Evolutionary conservation across 129 eudicot species (phyloP).

Genomic region (Erigeron canadensis): DNA sequence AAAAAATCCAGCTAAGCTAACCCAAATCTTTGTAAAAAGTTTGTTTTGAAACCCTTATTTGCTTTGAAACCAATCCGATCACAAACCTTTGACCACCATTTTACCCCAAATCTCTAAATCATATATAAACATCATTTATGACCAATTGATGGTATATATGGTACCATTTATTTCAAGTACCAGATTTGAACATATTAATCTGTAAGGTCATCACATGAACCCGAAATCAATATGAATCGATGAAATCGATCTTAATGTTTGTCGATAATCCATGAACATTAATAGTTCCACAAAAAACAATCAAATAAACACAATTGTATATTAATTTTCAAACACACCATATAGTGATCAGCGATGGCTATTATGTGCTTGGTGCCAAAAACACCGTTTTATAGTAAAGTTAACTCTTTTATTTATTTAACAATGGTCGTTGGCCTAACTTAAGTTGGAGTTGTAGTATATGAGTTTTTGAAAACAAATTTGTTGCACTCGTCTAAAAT

Average conservation of each 20-base stretch:
- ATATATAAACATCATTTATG: too few relatives aligned
- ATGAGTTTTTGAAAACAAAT: neutral
- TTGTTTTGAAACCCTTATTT: too few relatives aligned
- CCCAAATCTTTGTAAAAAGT: too few relatives aligned
- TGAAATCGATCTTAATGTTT: neutral
- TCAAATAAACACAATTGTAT: neutral
- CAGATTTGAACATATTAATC: too few relatives aligned
- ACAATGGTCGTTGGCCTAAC: neutral
- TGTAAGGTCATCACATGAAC: neutral
- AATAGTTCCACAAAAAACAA: too few relatives aligned
- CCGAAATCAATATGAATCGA: neutral
- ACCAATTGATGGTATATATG: neutral
- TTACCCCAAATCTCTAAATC: too few relatives aligned
- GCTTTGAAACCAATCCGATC: too few relatives aligned
- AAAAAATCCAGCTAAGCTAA: too few relatives aligned
- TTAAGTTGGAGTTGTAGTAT: neutral
- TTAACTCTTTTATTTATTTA: too few relatives aligned
- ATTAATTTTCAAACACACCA: neutral
- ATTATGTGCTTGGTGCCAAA: neutral
- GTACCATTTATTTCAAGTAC: neutral
- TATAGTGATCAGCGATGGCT: neutral
- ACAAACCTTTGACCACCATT: too few relatives aligned
- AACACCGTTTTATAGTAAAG: neutral
- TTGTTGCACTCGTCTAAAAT: neutral
- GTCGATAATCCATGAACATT: neutral